Percentiles rank a stretch among this genome's conserved stretches.
These are phyloP conservation scores for Sarocladiaceae sp. DNA, from an alignment of 2,329 filamentous ascomycete genomes.

Conservation along the genomic window DNA sequence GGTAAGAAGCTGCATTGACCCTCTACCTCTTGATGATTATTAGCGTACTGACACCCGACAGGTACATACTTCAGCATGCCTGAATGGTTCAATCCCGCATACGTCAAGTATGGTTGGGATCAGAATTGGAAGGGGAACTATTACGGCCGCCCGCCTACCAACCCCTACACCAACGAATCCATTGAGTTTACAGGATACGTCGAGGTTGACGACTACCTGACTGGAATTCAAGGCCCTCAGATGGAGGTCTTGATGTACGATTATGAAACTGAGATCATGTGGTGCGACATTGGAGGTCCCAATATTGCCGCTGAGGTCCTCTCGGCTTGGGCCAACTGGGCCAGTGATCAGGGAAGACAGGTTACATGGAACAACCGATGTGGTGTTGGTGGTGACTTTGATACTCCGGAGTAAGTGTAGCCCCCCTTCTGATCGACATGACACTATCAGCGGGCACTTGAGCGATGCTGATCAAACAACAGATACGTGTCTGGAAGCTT, in stretches of 20 bases:
- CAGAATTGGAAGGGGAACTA: background rate
- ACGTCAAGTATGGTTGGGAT: slow-evolving; percentile 14
- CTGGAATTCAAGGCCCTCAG: slow-evolving; percentile 36
- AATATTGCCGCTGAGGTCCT: background rate
- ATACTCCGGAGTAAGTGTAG: slow-evolving; percentile 11
- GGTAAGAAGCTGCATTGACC: background rate
- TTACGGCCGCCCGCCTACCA: slow-evolving; percentile 23
- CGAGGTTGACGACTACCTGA: slow-evolving; percentile 31
- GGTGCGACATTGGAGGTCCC: slow-evolving; percentile 35
- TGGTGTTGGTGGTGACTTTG: slow-evolving; percentile 23
- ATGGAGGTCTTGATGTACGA: slow-evolving; percentile 35
- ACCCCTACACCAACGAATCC: slow-evolving; percentile 32
- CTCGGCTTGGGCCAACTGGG: slow-evolving; percentile 33
- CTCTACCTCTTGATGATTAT: background rate
- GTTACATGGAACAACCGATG: slow-evolving; percentile 51
- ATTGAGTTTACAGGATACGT: slow-evolving; percentile 35
- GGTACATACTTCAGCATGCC: slow-evolving; percentile 42
- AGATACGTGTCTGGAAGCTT: slow-evolving; percentile 1
- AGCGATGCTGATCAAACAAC: background rate
- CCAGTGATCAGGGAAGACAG: slow-evolving; percentile 33
- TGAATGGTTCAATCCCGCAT: slow-evolving; percentile 42
- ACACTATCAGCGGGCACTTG: background rate
- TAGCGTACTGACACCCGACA: no score
- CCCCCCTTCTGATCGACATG: background rate
- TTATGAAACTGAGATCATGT: slow-evolving; percentile 39